Conservation (phyloP, 73 alveolate species). For the Paramecium pentaurelia region DNA sequence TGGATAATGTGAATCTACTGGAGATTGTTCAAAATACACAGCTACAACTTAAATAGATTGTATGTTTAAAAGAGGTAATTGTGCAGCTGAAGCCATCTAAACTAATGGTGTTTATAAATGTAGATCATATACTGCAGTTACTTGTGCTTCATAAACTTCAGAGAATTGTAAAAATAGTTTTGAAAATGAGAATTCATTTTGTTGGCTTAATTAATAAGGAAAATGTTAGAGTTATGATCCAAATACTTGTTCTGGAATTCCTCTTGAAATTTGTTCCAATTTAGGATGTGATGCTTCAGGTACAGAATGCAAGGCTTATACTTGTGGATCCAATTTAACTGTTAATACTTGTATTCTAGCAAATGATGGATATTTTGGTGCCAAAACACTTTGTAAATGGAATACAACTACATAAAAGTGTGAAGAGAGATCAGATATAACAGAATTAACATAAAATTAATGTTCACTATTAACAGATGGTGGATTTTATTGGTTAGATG, state of each 20-base stretch:
- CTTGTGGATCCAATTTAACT: neutral
- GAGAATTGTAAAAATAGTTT: neutral
- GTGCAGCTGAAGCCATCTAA: neutral
- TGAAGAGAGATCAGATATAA: neutral
- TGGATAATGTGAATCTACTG: neutral
- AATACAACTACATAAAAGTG: neutral
- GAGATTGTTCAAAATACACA: neutral
- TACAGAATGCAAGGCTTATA: neutral
- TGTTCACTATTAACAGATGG: slow-evolving; percentile 2
- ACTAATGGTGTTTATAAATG: neutral
- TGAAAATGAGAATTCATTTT: neutral
- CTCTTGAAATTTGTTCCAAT: neutral
- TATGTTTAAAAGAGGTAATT: neutral
- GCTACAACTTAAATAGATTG: neutral
- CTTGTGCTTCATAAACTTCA: neutral
- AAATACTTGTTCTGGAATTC: neutral
- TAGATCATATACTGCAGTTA: neutral
- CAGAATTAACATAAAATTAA: neutral
- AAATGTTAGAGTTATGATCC: neutral
- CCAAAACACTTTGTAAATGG: neutral
- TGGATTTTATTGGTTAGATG: neutral
- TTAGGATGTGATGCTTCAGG: neutral
- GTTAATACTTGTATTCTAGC: neutral
- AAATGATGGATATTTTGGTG: neutral
- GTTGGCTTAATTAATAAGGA: neutral